Base-by-base conservation (phyloP, 208 protist species). In the Acanthamoeba lenticulata region DNA sequence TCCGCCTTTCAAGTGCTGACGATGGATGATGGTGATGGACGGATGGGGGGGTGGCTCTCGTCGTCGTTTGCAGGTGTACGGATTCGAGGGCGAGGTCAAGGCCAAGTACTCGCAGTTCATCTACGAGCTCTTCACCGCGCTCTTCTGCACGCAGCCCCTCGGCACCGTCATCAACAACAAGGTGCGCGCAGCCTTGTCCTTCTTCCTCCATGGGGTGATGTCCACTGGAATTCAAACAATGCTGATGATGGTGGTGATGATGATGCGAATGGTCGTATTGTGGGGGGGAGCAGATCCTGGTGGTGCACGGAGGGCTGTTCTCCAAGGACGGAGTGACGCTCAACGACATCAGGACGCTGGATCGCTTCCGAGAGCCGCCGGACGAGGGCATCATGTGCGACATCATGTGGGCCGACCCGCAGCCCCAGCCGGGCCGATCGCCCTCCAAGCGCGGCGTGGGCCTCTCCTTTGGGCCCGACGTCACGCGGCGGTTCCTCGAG, bases 51-150 rank as follows among this genome's bases (percentile, higher is more conserved):
- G 15, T 69, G 60, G 27, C 27, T 6, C 60, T 29, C 27, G 6
- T 11, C 65, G 29, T 13, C 67, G 29, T 15, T 5, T 29, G 6
- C 29, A 77, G 67, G 67, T 99, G 88, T 99, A 99, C 93, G 99
- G 99, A 52, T 99, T 99, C 95, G 98, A 99, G 92, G 99, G 99
- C 42, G 99, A 99, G 96, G 98, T 99, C 29, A 97, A 98, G 52
- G 96, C 97, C 86, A 99, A 99, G 96, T 99, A 99, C 96, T 95
- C 94, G 24, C 77, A 96, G 15, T 97, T 98, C 88, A 94, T 99
- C 52, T 99, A 98, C 92, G 95, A 98, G 42, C 95, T 99, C 15
- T 99, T 99, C 95, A 97, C 97, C 3, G 98, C 99, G 74, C 96
- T 99, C 5, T 99, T 99, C 96, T 97, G 98, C 89, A 97, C 96